A percentile compares a stretch with the other conserved stretches of the same genome.
Conservation (phyloP, 1,284 basidiomycete species). For the Trichosporon asahii region DNA sequence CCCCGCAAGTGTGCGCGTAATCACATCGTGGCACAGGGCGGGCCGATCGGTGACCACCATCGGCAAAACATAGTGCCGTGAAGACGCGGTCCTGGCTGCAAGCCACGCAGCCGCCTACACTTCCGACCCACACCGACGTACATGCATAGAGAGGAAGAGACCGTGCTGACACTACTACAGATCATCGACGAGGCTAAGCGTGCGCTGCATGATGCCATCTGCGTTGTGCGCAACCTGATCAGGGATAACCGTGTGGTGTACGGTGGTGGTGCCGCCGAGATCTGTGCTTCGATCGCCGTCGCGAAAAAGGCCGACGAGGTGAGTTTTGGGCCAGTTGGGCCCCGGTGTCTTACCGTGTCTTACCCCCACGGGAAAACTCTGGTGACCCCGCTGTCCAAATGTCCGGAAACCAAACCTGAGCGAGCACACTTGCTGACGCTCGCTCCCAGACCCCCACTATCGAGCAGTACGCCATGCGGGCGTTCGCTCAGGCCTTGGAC, state of each 20-base stretch:
- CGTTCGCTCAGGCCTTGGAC: constrained; percentile 91
- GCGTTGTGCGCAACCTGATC: constrained; percentile 92
- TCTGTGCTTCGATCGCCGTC: constrained; percentile 90
- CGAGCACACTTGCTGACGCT: constrained; percentile 11
- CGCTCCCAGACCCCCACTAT: constrained; percentile 74
- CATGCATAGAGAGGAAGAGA: neutral
- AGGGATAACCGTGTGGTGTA: constrained; percentile 96
- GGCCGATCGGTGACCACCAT: constrained; percentile 5
- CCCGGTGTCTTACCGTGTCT: neutral
- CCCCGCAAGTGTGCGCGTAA: neutral
- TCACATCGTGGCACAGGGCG: neutral
- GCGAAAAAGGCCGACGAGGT: constrained; percentile 91
- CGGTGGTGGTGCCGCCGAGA: constrained; percentile 95
- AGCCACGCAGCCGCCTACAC: neutral
- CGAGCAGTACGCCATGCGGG: constrained; percentile 99
- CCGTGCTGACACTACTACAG: constrained; percentile 53
- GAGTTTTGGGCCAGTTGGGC: constrained; percentile 26
- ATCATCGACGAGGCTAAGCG: constrained; percentile 99
- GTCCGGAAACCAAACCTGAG: neutral
- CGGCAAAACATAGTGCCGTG: constrained; percentile 4
- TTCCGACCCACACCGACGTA: neutral
- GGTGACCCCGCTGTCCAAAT: neutral
- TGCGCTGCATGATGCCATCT: constrained; percentile 94
- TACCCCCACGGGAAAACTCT: constrained; percentile 14
- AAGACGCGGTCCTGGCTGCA: neutral